Conservation (phyloP, 139 green algal genomes). For the Chlorella sp. region DNA sequence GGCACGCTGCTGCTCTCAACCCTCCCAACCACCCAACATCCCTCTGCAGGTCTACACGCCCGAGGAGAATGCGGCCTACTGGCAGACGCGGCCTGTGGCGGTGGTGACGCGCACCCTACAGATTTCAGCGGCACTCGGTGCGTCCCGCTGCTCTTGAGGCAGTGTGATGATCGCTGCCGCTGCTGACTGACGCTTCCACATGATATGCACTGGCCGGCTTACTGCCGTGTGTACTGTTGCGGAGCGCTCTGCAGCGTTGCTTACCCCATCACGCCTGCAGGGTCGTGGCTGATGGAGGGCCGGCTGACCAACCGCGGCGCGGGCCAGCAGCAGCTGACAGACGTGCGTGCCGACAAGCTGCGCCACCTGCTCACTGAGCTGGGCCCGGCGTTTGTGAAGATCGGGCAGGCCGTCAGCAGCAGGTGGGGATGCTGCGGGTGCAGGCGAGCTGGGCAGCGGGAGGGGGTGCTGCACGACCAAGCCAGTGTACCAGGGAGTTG, state of each 20-base stretch:
- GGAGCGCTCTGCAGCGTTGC: too few species aligned
- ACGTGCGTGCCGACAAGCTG: conserved; percentile 49
- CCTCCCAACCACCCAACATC: too few species aligned
- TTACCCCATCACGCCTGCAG: too few species aligned
- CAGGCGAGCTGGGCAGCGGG: neutral
- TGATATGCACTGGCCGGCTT: too few species aligned
- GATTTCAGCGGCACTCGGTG: conserved; percentile 50
- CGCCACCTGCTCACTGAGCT: conserved; percentile 72
- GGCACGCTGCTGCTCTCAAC: too few species aligned
- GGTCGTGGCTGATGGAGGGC: conserved; percentile 26
- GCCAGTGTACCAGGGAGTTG: too few species aligned
- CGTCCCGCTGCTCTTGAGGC: too few species aligned
- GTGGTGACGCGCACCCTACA: conserved; percentile 58
- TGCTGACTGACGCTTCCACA: too few species aligned
- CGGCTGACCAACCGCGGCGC: conserved; percentile 11
- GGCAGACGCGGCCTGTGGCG: conserved; percentile 67
- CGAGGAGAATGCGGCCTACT: conserved; percentile 50
- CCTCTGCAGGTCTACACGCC: conserved; percentile 36
- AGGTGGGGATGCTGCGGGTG: conserved; percentile 4
- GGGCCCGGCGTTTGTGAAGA: conserved; percentile 91
- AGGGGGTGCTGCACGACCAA: too few species aligned
- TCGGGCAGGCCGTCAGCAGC: conserved; percentile 71
- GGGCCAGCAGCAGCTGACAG: neutral
- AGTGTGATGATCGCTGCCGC: too few species aligned
- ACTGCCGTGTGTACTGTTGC: too few species aligned